Base-by-base conservation (phyloP, 164 flowering plant genomes). In the Umbilicus rupestris region DNA sequence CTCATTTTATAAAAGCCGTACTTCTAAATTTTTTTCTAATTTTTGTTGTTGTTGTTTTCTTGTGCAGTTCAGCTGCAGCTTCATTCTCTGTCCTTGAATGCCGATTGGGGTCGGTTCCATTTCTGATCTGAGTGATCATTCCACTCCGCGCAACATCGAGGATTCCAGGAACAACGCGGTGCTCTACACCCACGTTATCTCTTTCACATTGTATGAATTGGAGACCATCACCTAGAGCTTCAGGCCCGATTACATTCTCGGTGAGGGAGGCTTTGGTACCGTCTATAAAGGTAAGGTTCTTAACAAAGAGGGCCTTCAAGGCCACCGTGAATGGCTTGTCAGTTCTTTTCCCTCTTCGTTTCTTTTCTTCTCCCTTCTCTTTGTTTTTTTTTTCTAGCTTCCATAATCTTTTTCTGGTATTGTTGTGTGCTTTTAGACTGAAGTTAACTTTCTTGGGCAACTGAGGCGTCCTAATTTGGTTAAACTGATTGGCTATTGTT, bases 151-250 rank as follows among this genome's bases (percentile, higher is more conserved):
- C 0, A 75, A 76, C 69, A 45, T 77, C 5, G 95, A 90, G 64
- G 96, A 90, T 65, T 75, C 83, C n/a, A 71, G 92, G 50, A 85
- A 85, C 62, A 90, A 87, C 74, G 66, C 84, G 0, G 33, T 83
- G 47, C 79, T 87, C 35, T 92, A 89, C 55, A 88, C 91, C 24
- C 83, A 90, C 66, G 93, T 91, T 4, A 91, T 91, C 28, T 79
- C 96, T 30, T 94, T 94, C 65, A 84, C 96, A 0, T 74, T 94
- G 39, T 91, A 79, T 65, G 99, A 94, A 74, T 88, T 94, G 1
- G 99, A 94, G 78, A 91, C 96, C 44, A 91, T 94, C 64, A 94
- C 99, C 33, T 91, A 94, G 87, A 91, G 99, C 76, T 94, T 91
- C 77, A 88, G 97, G 28, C 77, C 90, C 0, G 99, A 91, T 70